Evolutionary conservation across 768 basidiomycete species (phyloP).

Genomic region (Russula ochroleuca): DNA sequence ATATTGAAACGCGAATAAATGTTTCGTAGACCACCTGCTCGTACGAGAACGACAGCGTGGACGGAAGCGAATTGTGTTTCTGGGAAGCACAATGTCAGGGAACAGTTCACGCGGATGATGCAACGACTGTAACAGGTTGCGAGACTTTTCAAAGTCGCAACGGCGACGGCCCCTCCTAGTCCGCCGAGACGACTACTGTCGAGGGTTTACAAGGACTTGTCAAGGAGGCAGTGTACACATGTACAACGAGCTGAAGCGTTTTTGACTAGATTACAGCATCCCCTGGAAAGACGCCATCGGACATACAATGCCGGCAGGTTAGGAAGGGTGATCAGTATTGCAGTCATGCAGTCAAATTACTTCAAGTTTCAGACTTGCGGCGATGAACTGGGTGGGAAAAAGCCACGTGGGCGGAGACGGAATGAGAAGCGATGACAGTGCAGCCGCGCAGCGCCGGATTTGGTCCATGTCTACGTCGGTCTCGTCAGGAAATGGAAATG

Average conservation of each 20-base stretch:
- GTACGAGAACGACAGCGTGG: background rate
- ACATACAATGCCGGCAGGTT: background rate
- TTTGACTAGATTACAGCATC: background rate
- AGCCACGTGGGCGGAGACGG: no score
- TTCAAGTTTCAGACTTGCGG: no score
- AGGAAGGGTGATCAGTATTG: no score
- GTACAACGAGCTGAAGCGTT: background rate
- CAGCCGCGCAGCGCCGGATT: no score
- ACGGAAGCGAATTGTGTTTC: background rate
- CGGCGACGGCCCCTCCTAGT: background rate
- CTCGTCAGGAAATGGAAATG: slow-evolving; percentile 3
- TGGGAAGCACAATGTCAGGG: background rate
- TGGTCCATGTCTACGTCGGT: slow-evolving; percentile 14
- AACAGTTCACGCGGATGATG: background rate
- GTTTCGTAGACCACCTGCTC: background rate
- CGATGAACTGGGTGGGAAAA: no score
- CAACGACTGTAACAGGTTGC: background rate
- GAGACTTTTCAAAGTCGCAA: no score
- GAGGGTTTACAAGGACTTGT: no score
- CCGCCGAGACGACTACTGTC: background rate
- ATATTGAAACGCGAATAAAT: background rate
- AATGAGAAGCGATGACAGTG: no score
- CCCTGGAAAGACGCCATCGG: background rate
- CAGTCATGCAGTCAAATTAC: no score
- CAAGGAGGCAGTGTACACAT: background rate